Evolutionary conservation across 441 rosid genomes (phyloP), one percentile per base, ranked within the genome.

Genomic region (Brassica hybrid): DNA sequence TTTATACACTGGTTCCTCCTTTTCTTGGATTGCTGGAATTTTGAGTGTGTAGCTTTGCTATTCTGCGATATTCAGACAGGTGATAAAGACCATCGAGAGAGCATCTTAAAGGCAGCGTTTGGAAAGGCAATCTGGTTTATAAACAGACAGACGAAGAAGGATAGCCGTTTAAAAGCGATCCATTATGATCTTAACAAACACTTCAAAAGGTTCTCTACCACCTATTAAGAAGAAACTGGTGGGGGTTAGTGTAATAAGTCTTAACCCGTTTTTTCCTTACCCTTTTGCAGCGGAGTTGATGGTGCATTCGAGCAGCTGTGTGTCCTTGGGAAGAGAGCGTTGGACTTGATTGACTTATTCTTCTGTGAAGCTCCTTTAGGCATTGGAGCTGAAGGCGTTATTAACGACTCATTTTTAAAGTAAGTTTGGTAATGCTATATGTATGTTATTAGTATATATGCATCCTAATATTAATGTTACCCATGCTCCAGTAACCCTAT

Each of bases 131-230:
- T 91, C 81, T 77, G 72, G 80, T 73, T 21, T 75, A 87, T 91
- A 38, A 91, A 91, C 76, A 88, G 60, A 74, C 66, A 69, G 60
- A 7, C 80, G 67, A 17, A 65, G 9, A 83, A 73, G 75, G 92
- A 91, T 76, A 54, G 75, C 57, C 94, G 82, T 30, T 59, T 91
- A 67, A 82, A 85, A 75, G 84, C 88, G 66, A 84, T 89, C 70
- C 90, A 89, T 71, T 91, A 82, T 84, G 96, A 91, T 85, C 78
- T 91, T 36, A 84, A 80, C 83, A 89, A 84, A 76, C 83, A 89
- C 72, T 86, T 83, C 72, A 89, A 78, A 86, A 88, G 79, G 94
- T 91, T 82, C 41, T 59, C 64, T n/a, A n/a, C n/a, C n/a, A n/a
- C n/a, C n/a, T n/a, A 34, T 67, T 79, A 57, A 3, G 57, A 50